Conservation (phyloP, 2,329 filamentous ascomycete genomes). For the Ophiostoma quercus region DNA sequence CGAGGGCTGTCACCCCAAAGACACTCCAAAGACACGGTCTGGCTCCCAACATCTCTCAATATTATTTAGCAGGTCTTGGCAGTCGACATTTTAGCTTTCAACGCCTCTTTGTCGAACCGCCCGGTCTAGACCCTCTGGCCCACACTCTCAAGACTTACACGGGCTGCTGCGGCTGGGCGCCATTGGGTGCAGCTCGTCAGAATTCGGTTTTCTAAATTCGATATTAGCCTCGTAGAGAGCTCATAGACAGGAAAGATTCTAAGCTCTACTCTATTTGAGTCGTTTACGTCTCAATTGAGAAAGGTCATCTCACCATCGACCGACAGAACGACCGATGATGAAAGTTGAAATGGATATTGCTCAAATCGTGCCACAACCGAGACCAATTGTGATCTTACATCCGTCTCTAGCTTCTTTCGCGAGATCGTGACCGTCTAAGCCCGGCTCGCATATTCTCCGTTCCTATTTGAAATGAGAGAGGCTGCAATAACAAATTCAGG, state of each 20-base stretch:
- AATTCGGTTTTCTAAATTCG: not conserved
- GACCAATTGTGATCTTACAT: not conserved
- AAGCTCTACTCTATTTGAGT: not conserved
- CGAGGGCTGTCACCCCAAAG: not conserved
- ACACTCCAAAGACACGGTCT: not conserved
- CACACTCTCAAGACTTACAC: conserved; percentile 5
- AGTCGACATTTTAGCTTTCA: not conserved
- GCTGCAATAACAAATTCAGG: not conserved
- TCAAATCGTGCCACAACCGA: not conserved
- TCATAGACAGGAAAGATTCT: no score
- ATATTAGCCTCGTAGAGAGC: not conserved
- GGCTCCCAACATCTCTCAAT: not conserved
- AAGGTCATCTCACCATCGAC: not conserved
- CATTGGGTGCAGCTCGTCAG: conserved; percentile 10
- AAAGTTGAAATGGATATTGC: not conserved
- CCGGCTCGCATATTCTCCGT: not conserved
- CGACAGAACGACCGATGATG: not conserved
- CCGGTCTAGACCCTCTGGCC: conserved; percentile 18
- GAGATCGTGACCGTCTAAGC: no score
- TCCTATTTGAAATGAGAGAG: not conserved
- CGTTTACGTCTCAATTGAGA: not conserved
- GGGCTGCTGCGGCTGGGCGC: conserved; percentile 13
- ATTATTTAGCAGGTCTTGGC: conserved; percentile 1
- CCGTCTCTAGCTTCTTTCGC: not conserved
- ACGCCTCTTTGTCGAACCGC: conserved; percentile 2